Base-by-base conservation (phyloP, 2,329 filamentous ascomycete species). In the Paraphaeosphaeria sporulosa region DNA sequence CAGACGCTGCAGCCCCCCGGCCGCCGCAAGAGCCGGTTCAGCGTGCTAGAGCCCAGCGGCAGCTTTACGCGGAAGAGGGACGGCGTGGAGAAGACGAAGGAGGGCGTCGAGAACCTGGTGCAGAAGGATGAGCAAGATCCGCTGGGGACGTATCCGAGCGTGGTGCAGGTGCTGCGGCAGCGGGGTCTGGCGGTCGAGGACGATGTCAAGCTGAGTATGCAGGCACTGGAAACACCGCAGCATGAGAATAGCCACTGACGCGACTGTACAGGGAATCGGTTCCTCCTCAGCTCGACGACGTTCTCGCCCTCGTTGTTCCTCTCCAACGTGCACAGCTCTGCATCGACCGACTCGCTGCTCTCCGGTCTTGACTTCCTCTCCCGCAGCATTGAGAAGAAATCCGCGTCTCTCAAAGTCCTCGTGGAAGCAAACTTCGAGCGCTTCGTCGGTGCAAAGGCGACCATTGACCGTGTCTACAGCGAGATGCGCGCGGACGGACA, bases 361-460 rank as follows among this genome's bases (percentile, higher is more conserved):
- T 84, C 87, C 51, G 96, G 95, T 3, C 86, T 99, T 21, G 91
- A 97, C 67, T 89, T 91, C 60, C 86, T 99, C 21, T 95, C 93
- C 19, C 87, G 87, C 63, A 97, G 94, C 0, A 99, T 99, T 71
- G 95, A 98, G 72, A 92, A 98, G 79, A 99, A 99, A 78, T 97
- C 94, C 0, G 95, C 94, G 0, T 97, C 94, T 4, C 86, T 99
- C 62, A 99, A 99, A 76, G 91, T 96, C 12, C 85, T 99, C 19
- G 95, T 99, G 25, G 95, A 99, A 78, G 94, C 92, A 65, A 99
- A 99, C 77, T 99, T 99, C 75, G 96, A 99, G 79, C 90, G 94
- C 66, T 99, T 99, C 81, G 95, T 99, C 58, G 90, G 93, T 64
- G 95, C 95, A 46, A 99, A 99, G 78, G 92, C 94, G 19, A 98